These are phyloP conservation scores for Rhodosporidiobolus odoratus DNA, from an alignment of 768 basidiomycete species.

Conservation along the genomic window DNA sequence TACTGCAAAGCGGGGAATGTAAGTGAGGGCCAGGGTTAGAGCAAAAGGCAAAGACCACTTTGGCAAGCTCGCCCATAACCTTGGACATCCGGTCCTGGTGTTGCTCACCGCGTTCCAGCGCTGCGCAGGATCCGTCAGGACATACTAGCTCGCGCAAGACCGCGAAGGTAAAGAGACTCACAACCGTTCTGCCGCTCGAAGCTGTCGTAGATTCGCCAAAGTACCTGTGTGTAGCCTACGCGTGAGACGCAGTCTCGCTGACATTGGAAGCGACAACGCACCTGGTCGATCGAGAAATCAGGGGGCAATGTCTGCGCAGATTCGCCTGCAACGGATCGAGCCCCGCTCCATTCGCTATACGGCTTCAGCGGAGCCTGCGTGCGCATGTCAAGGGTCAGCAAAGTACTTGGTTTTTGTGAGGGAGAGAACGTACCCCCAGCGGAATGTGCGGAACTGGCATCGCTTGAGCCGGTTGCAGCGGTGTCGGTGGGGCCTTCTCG, in stretches of 20 bases:
- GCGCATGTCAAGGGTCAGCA: not conserved
- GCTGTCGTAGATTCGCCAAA: conserved; percentile 2
- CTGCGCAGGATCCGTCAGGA: not conserved
- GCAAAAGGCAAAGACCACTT: not conserved
- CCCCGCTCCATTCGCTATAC: not conserved
- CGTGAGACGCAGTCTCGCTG: not conserved
- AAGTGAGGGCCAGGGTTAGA: not conserved
- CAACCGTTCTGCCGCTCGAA: conserved; percentile 13
- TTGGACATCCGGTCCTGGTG: conserved; percentile 14
- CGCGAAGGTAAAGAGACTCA: not conserved
- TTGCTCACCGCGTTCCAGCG: not conserved
- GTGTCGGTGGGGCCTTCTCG: not conserved
- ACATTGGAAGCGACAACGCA: not conserved
- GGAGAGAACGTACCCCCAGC: too few species aligned
- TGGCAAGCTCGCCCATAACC: conserved; percentile 27
- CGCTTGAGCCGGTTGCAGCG: not conserved
- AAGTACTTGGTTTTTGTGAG: too few species aligned
- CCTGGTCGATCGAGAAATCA: not conserved
- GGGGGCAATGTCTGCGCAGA: not conserved
- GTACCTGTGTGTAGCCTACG: not conserved
- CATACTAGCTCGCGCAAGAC: too few species aligned
- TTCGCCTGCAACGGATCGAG: too few species aligned
- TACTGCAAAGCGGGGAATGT: not conserved
- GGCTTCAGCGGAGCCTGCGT: not conserved
- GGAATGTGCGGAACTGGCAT: not conserved